Base-by-base conservation (phyloP, 2,329 filamentous ascomycete species). In the Lasiodiplodia citricola region DNA sequence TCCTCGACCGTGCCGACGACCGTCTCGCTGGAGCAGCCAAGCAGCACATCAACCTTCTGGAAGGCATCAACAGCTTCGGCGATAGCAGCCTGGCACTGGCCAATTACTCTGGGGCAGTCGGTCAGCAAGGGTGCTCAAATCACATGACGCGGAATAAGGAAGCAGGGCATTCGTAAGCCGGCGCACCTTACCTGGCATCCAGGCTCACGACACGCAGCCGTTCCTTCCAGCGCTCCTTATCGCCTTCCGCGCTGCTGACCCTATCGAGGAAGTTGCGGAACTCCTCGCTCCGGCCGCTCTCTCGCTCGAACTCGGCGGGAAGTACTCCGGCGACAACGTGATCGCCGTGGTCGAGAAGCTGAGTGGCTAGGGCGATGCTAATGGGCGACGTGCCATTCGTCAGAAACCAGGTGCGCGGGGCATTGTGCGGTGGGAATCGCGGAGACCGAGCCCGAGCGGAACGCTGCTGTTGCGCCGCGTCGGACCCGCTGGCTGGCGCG, bases 1-100 rank as follows among this genome's bases (percentile, higher is more conserved):
- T 99, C 96, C 80, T 98, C 96, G 8, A 98, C 91, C 0, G 93
- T 92, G 51, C 95, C 96, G 41, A 98, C 89, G 38, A 97, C 88
- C 71, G 93, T 90, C 86, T 97, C 92, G 70, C 91, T 96, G 68
- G 92, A 92, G 82, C 93, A 96, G 79, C 93, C 97, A 50, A 98
- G 86, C 70, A 98, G 79, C 68, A 98, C 94, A 80, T 99, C 96
- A 67, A 98, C 90, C 51, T 91, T 88, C 10, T 93, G 93, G 82
- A 97, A 98, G 0, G 90, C 86, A 72, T 91, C 87, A 21, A 97
- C 88, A 28, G 94, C 92, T 79, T 97, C 92, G 51, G 95, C 94
- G 66, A 98, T 86, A 38, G 94, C 93, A 64, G 93, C 91, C 75
- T 94, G 91, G 80, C 93, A 96, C 78, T 93, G 91, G 47, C 86